Evolutionary conservation across 352 stramenopile species (phyloP), one percentile per base, ranked within the genome.

Genomic region (Globisporangium orthogonon): DNA sequence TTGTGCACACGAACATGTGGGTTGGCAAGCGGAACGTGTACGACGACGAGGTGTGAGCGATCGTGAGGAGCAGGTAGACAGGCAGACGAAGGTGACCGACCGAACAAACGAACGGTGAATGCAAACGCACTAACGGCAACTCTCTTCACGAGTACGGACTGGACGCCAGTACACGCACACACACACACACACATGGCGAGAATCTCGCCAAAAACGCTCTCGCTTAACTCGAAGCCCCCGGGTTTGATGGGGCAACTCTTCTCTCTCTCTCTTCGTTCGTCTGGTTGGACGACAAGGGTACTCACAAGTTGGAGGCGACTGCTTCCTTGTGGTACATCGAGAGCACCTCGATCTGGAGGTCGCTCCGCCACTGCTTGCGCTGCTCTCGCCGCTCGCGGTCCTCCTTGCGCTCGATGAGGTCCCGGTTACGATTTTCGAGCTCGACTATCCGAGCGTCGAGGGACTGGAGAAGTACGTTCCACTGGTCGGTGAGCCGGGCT

Each of bases 21-120:
- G 66, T 70, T 41, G 70, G 56, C 54, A 75, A 74, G 52, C 72
- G 78, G 28, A 86, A 83, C 61, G 83, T 92, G n/a, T 92, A 92
- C 61, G 83, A 92, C 37, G 83, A 92, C 54, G 83, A 92, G 69
- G 74, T 90, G 7, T 92, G 78, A 64, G 31, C 40, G 23, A 62
- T 46, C 54, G 30, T 60, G 50, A 30, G 51, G 51, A 52, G 15
- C 56, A 18, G 0, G 46, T 54, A 23, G 23, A 23, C 23, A 23
- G 23, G 23, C 23, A 23, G 23, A 23, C 23, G 23, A 23, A 23
- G 23, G 23, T 1, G 23, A 23, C 23, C 23, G 23, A 23, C 23
- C 23, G 23, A 23, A 23, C 23, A 23, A 23, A 23, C 23, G 23
- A 23, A 23, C 4, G 46, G 28, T 61, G 51, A 37, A 33, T 15